Percentiles rank a stretch among this genome's conserved stretches.
Evolutionary conservation across 441 rosid genomes (phyloP).

Genomic region (Populus tomentosa): DNA sequence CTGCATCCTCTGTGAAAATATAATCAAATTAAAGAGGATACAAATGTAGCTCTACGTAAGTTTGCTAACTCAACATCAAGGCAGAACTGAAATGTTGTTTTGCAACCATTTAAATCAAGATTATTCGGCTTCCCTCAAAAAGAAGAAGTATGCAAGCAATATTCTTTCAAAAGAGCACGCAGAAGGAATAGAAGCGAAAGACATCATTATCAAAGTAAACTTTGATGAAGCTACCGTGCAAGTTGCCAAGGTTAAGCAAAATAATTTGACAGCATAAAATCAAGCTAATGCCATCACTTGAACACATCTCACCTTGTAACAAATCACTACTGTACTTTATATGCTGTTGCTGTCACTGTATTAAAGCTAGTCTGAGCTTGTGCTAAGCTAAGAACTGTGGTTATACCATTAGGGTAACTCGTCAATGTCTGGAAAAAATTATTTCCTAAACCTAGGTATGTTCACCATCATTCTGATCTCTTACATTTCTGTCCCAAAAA

Average conservation of each 20-base stretch:
- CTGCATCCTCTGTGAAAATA: slow-evolving; percentile 19
- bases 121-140: background rate
- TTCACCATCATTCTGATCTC: slow-evolving; percentile 5
- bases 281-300: background rate
- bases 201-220: background rate
- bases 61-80: background rate
- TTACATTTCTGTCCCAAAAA: slow-evolving; percentile 7
- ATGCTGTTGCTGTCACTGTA: background rate
- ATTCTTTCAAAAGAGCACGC: background rate
- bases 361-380: background rate
- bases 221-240: background rate
- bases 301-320: background rate
- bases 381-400: background rate
- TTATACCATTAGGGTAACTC: background rate
- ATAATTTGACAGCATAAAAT: background rate
- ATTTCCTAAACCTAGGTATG: background rate
- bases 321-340: background rate
- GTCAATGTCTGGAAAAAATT: slow-evolving; percentile 8
- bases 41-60: background rate
- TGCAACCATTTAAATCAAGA: background rate
- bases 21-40: background rate
- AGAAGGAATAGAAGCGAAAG: background rate
- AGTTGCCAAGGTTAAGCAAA: background rate
- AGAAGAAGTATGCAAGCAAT: background rate
- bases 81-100: background rate